Evolutionary conservation across 306 rosid species (phyloP).

Genomic region (Dryas drummondii): DNA sequence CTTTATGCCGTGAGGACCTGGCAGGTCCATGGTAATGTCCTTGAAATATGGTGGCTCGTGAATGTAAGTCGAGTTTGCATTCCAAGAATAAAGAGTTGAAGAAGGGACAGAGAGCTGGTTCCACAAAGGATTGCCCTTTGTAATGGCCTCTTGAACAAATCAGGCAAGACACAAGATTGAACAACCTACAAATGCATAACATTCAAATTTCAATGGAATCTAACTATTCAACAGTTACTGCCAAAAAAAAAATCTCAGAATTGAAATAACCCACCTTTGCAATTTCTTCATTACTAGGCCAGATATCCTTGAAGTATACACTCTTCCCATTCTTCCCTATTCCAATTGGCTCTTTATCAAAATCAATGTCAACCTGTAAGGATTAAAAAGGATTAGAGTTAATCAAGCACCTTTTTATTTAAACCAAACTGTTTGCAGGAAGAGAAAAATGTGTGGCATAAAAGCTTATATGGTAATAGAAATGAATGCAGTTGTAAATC

Average conservation of each 20-base stretch:
- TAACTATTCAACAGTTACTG: neutral
- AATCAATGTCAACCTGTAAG: slow-evolving; percentile 47
- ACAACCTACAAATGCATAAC: slow-evolving; percentile 24
- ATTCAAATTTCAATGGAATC: neutral
- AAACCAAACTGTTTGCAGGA: too few relatives aligned
- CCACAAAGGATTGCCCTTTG: slow-evolving; percentile 45
- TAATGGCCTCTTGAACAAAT: slow-evolving; percentile 40
- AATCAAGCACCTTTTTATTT: neutral
- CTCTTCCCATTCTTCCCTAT: slow-evolving; percentile 36
- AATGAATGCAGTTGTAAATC: neutral
- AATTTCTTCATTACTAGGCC: slow-evolving; percentile 52
- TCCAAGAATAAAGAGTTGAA: slow-evolving; percentile 41
- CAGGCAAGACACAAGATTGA: slow-evolving; percentile 40
- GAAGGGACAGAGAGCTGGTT: slow-evolving; percentile 29
- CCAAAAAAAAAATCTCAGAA: neutral
- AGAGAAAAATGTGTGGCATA: neutral
- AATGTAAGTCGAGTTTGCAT: slow-evolving; percentile 44
- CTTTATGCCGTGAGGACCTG: slow-evolving; percentile 33
- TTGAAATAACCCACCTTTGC: slow-evolving; percentile 25
- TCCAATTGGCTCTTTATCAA: slow-evolving; percentile 44
- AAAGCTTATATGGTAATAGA: neutral
- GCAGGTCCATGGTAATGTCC: slow-evolving; percentile 37
- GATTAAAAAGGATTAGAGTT: neutral
- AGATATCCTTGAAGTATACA: slow-evolving; percentile 44
- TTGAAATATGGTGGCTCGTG: slow-evolving; percentile 45